Evolutionary conservation across 1,284 basidiomycete species (phyloP).

Genomic region (Golubevia sp.): DNA sequence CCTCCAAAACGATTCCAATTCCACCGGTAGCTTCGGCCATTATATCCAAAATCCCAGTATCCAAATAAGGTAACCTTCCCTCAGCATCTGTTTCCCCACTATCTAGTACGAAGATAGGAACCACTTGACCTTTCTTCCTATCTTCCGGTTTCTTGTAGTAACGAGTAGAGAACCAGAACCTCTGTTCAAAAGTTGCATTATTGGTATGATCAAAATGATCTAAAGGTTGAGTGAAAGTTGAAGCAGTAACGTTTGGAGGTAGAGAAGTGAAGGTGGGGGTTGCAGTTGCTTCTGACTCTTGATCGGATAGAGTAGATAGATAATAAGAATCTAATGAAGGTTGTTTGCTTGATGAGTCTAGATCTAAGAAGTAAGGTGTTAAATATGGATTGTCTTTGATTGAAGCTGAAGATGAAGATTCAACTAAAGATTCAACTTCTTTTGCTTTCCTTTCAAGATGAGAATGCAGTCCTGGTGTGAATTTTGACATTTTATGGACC

Average conservation of each 20-base stretch:
- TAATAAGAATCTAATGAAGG: too few relatives aligned
- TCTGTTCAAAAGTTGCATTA: constrained; percentile 45
- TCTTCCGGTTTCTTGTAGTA: constrained; percentile 33
- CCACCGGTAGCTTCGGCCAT: constrained; percentile 45
- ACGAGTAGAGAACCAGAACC: constrained; percentile 45
- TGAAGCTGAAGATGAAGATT: background rate
- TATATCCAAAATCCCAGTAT: constrained; percentile 44
- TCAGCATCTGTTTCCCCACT: constrained; percentile 38
- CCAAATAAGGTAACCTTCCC: constrained; percentile 27
- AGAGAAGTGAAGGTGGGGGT: background rate
- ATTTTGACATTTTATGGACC: background rate
- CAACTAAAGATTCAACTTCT: background rate
- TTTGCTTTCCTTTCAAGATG: background rate
- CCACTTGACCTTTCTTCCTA: constrained; percentile 23
- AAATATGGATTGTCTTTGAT: too few relatives aligned
- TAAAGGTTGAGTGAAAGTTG: constrained; percentile 37
- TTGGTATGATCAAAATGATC: constrained; percentile 50
- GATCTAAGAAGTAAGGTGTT: too few relatives aligned
- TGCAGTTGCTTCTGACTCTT: too few relatives aligned
- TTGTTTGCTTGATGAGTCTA: too few relatives aligned
- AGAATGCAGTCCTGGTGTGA: background rate
- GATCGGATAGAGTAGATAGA: too few relatives aligned
- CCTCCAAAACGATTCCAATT: constrained; percentile 49
- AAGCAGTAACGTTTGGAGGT: background rate
- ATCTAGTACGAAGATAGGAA: constrained; percentile 52